Evolutionary conservation across 2,329 filamentous ascomycete species (phyloP).

Genomic region (Ophiostoma novo-ulmi): DNA sequence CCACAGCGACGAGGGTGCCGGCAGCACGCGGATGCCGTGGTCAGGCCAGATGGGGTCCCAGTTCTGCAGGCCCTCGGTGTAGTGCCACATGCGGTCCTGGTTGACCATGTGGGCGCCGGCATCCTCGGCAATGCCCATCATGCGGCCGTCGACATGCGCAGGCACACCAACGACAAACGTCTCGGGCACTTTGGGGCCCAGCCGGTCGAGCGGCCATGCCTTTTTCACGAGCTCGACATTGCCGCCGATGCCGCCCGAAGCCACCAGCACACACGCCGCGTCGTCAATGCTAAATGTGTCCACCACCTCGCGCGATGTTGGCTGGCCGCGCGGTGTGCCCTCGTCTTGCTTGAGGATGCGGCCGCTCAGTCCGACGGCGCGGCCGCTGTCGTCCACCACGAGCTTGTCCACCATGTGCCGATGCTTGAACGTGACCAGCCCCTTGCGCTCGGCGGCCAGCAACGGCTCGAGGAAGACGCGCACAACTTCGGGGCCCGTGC

Average conservation of each 20-base stretch:
- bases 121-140: conserved; percentile 52
- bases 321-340: conserved; percentile 44
- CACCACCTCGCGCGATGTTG: conserved; percentile 45
- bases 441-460: conserved; percentile 46
- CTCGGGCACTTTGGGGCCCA: conserved; percentile 52
- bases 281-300: conserved; percentile 48
- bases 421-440: conserved; percentile 51
- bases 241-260: conserved; percentile 57
- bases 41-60: conserved; percentile 58
- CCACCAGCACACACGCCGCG: conserved; percentile 50
- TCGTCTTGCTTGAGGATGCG: conserved; percentile 49
- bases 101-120: conserved; percentile 54
- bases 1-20: conserved; percentile 58
- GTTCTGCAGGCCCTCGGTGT: conserved; percentile 58
- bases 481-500: conserved; percentile 56
- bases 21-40: conserved; percentile 57
- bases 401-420: conserved; percentile 55
- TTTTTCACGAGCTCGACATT: conserved; percentile 56
- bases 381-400: conserved; percentile 48
- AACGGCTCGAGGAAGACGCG: conserved; percentile 54
- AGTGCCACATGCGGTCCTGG: conserved; percentile 62
- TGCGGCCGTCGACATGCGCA: conserved; percentile 59
- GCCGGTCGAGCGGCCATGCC: conserved; percentile 52
- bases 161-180: conserved; percentile 57
- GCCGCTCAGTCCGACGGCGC: conserved; percentile 50